These are phyloP conservation scores for Ophiostoma sp. DNA, from an alignment of 2,329 filamentous ascomycete genomes.

Conservation along the genomic window DNA sequence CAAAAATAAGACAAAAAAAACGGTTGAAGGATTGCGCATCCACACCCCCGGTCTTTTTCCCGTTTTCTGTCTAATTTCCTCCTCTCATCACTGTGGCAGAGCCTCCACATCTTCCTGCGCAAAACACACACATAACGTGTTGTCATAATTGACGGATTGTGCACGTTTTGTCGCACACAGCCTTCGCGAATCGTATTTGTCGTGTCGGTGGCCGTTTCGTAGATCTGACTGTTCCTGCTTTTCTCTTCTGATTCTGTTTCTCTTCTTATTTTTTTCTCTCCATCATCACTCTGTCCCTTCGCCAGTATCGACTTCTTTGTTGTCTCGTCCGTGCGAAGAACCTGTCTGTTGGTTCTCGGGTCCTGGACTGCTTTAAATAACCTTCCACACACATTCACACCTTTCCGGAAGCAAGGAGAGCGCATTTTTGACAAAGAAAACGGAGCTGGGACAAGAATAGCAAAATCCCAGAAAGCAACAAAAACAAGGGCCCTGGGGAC, in stretches of 20 bases:
- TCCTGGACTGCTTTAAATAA: neutral
- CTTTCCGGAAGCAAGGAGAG: constrained; percentile 20
- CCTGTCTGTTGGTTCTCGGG: constrained; percentile 8
- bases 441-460: neutral
- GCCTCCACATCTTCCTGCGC: neutral
- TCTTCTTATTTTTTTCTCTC: neutral
- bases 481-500: neutral
- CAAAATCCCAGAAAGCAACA: neutral
- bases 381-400: constrained; percentile 5
- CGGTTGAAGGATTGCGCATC: constrained; percentile 1
- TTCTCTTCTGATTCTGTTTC: no score
- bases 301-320: neutral
- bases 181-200: constrained; percentile 13
- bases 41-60: neutral
- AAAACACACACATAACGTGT: neutral
- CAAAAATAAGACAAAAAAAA: neutral
- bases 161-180: neutral
- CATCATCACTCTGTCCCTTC: neutral
- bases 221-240: constrained; percentile 4
- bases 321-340: constrained; percentile 10
- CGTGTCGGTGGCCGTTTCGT: neutral
- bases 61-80: neutral
- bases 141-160: neutral
- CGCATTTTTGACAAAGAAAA: constrained; percentile 18
- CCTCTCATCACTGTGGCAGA: constrained; percentile 3